These are phyloP conservation scores for Leersia perrieri DNA, from an alignment of 176 grass and related monocot species.

Conservation along the genomic window DNA sequence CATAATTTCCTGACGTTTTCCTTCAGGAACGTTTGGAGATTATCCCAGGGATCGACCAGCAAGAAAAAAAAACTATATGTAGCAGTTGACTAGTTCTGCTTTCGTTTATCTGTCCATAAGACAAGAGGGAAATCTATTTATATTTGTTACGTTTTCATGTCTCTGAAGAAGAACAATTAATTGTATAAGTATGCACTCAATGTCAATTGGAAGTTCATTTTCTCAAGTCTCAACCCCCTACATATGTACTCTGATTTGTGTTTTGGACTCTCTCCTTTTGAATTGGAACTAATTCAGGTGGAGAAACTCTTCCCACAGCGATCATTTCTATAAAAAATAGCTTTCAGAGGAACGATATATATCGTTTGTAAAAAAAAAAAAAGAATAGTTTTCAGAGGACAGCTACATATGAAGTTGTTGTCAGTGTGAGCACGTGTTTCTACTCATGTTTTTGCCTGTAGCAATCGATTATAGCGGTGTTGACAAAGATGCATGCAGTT, in stretches of 20 bases:
- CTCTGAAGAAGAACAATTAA: not conserved
- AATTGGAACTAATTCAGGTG: not conserved
- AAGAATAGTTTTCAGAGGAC: not conserved
- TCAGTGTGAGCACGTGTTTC: not conserved
- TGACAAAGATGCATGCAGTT: not conserved
- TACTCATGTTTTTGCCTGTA: constrained; percentile 2
- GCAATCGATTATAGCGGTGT: not conserved
- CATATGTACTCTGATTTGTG: not conserved
- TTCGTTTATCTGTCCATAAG: not conserved
- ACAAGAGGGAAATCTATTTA: too few relatives aligned
- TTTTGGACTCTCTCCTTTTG: not conserved
- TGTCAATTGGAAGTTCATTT: not conserved
- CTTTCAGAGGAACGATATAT: too few relatives aligned
- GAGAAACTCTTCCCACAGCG: not conserved
- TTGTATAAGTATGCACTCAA: not conserved
- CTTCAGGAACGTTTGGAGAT: not conserved
- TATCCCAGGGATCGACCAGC: not conserved
- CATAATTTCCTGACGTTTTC: not conserved
- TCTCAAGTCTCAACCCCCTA: not conserved
- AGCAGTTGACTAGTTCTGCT: not conserved
- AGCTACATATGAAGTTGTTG: not conserved
- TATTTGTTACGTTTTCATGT: not conserved
- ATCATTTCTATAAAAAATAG: too few relatives aligned
- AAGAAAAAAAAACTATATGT: not conserved
- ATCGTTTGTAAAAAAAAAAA: too few relatives aligned